Conservation (phyloP, 148 eudicot species). For the Persicaria tinctoria region DNA sequence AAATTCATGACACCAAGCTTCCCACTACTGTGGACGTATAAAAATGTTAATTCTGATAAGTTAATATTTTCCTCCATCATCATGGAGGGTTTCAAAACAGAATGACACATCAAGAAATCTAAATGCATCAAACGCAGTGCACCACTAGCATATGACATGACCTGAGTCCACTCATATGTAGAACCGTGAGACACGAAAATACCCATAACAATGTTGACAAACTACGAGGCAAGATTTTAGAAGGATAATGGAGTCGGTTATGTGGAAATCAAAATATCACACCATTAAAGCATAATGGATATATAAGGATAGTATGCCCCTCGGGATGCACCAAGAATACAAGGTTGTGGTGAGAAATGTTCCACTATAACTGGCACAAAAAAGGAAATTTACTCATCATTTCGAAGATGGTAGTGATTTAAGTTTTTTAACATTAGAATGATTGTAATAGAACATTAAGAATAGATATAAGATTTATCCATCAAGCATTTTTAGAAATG, state of each 20-base stretch:
- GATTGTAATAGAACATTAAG: not conserved
- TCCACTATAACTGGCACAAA: not conserved
- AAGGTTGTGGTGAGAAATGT: not conserved
- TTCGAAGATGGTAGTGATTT: not conserved
- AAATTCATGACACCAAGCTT: not conserved
- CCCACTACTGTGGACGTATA: not conserved
- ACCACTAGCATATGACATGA: no score
- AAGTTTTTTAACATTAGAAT: not conserved
- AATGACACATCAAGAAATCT: not conserved
- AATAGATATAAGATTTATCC: not conserved
- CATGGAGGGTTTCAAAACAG: not conserved
- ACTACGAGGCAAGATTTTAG: not conserved
- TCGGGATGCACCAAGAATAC: not conserved
- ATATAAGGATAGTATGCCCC: not conserved
- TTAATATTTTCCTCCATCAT: not conserved
- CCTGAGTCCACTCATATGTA: no score
- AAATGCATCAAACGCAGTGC: no score
- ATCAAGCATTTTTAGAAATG: not conserved
- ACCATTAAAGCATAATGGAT: slow-evolving; percentile 1
- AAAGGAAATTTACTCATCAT: not conserved
- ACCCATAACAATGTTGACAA: not conserved
- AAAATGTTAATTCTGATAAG: not conserved
- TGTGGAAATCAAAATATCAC: not conserved
- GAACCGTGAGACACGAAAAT: not conserved
- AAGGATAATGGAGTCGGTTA: not conserved